Base-by-base conservation (phyloP, 2,329 filamentous ascomycete species). In the Madurella mycetomatis region DNA sequence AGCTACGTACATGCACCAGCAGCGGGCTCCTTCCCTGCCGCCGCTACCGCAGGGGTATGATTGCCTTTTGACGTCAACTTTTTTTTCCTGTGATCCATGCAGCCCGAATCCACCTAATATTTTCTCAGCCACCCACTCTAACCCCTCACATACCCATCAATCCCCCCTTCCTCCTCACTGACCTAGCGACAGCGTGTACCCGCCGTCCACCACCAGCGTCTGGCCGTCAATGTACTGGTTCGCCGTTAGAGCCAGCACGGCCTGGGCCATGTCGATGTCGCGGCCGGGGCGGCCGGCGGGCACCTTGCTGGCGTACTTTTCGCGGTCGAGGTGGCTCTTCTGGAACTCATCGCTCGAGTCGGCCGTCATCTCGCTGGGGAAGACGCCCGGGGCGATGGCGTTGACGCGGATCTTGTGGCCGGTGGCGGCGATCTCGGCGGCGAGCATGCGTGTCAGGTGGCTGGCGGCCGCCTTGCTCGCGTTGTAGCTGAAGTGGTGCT, bases 311-410 rank as follows among this genome's bases (percentile, higher is more conserved):
- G 75, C 76, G 62, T 85, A 86, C 51, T 76, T 75, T 15, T 81
- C 77, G 61, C 76, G 75, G 37, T 78, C 78, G 32, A 83, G 75
- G 53, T 81, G 72, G 62, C 86, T 77, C 70, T 86, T 88, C 59
- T 81, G 78, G 32, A 64, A 65, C 16, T 72, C 70, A 16, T 76
- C 72, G 30, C 74, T 77, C 12, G 69, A 72, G 2, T 67, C 68
- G 1, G 81, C 78, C 40, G 84, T 85, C 86, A 88, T 89, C 79
- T 88, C 87, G 64, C 84, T 86, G 16, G 84, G 85, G 62, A 81
- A 81, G 30, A 87, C 78, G 34, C 87, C 87, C 0, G 88, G 88
- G 0, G 88, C 88, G 57, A 89, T 88, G 41, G 85, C 83, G 65
- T 91, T 80, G 39, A 87, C 78, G 61, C 90, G 88, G 41, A 81